Evolutionary conservation across 2,329 filamentous ascomycete genomes (phyloP).

Genomic region (Neophaeococcomyces mojaviensis): DNA sequence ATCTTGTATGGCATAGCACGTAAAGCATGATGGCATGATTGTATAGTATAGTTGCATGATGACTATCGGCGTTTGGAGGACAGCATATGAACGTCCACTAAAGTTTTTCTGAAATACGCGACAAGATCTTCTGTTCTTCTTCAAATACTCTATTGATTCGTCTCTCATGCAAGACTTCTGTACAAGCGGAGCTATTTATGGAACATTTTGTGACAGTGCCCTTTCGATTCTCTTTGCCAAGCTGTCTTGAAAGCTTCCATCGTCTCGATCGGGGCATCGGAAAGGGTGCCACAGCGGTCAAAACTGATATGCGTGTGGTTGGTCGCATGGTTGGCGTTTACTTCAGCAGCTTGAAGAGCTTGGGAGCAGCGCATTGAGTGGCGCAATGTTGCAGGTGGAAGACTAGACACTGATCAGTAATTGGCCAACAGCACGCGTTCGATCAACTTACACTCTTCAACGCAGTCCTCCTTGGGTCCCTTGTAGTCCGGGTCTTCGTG

Average conservation of each 20-base stretch:
- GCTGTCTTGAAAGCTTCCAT: not conserved
- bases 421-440: not conserved
- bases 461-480: constrained; percentile 82
- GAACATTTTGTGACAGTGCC: not conserved
- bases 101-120: too few relatives aligned
- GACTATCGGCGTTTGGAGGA: too few relatives aligned
- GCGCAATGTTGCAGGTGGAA: constrained; percentile 99
- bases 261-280: not conserved
- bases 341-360: constrained; percentile 89
- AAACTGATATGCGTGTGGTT: not conserved
- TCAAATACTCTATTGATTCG: constrained; percentile 5
- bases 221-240: not conserved
- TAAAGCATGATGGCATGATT: too few relatives aligned
- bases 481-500: constrained; percentile 63
- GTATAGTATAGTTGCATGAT: too few relatives aligned
- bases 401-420: constrained; percentile 50
- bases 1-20: too few relatives aligned
- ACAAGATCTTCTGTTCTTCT: not conserved
- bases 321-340: constrained; percentile 44
- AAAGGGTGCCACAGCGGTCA: not conserved
- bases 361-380: constrained; percentile 83
- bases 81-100: too few relatives aligned
- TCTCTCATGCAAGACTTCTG: constrained; percentile 9
- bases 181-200: constrained; percentile 9
- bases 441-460: constrained; percentile 85